phyloP scores from a whole-genome alignment of 2,329 filamentous ascomycete genomes.

The Juglanconis juglandina region DNA sequence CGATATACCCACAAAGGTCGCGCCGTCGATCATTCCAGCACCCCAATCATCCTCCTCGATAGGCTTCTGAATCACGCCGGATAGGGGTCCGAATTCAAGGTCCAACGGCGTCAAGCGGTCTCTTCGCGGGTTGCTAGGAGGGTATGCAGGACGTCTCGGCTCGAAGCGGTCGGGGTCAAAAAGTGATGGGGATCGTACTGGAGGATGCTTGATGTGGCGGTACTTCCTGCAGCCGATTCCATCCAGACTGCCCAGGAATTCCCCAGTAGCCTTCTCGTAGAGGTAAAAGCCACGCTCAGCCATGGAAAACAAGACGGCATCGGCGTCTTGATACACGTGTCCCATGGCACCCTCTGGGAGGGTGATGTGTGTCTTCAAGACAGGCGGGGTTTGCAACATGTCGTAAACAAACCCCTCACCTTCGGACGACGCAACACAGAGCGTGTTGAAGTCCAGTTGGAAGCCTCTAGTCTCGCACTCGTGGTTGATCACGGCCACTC shows the following conservation, averaged over 20 bases:
- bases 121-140: conserved; percentile 19
- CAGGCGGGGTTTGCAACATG: conserved; percentile 31
- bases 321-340: conserved; percentile 39
- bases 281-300: conserved; percentile 39
- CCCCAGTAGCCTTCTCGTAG: conserved; percentile 37
- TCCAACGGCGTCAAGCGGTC: conserved; percentile 24
- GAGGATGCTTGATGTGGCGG: conserved; percentile 22
- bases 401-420: conserved; percentile 44
- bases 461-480: conserved; percentile 42
- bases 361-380: conserved; percentile 30
- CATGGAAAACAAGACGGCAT: conserved; percentile 42
- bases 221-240: conserved; percentile 26
- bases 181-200: neutral
- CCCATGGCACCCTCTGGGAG: conserved; percentile 40
- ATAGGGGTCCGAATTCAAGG: neutral
- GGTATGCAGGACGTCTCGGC: neutral
- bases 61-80: conserved; percentile 23
- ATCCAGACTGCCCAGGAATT: conserved; percentile 29
- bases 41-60: conserved; percentile 43
- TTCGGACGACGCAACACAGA: conserved; percentile 43
- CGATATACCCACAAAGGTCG: conserved; percentile 41
- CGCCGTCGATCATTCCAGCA: conserved; percentile 39
- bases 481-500: conserved; percentile 37
- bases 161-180: neutral
- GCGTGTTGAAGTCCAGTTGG: conserved; percentile 38